Conservation (phyloP, 2,329 filamentous ascomycete genomes). For the Monilinia fructigena region DNA sequence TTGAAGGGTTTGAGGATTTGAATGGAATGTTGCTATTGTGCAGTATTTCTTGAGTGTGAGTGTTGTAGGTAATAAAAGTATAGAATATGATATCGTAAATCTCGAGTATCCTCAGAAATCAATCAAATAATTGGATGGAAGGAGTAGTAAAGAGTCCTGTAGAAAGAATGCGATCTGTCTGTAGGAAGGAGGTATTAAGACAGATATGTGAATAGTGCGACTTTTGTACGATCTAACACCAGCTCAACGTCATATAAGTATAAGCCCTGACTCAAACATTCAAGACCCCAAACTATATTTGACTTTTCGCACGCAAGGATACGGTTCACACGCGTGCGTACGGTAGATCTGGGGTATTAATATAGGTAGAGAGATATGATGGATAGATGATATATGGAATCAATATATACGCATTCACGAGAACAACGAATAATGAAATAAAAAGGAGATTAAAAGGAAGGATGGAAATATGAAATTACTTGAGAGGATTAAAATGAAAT, state of each 20-base stretch:
- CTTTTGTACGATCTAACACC: background rate
- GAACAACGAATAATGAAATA: background rate
- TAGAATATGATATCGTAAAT: too few relatives aligned
- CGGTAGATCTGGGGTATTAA: background rate
- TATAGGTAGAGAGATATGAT: background rate
- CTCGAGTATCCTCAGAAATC: too few relatives aligned
- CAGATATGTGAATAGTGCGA: background rate
- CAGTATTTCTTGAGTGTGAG: too few relatives aligned
- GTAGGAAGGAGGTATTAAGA: background rate
- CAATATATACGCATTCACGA: background rate
- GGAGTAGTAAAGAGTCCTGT: background rate
- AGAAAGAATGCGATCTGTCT: background rate
- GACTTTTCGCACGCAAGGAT: background rate
- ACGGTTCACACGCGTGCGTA: background rate
- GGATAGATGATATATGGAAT: background rate
- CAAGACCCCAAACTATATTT: background rate
- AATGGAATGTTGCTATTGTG: too few relatives aligned
- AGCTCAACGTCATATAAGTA: constrained; percentile 10
- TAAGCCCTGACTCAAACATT: too few relatives aligned
- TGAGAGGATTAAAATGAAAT: background rate
- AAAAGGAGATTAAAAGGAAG: background rate
- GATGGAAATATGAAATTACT: background rate
- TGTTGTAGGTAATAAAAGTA: too few relatives aligned
- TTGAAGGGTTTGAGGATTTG: background rate
- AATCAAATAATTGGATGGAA: too few relatives aligned